Evolutionary conservation across 1,284 basidiomycete genomes (phyloP), one percentile per base, ranked within the genome.

Genomic region (Ustilago tritici): DNA sequence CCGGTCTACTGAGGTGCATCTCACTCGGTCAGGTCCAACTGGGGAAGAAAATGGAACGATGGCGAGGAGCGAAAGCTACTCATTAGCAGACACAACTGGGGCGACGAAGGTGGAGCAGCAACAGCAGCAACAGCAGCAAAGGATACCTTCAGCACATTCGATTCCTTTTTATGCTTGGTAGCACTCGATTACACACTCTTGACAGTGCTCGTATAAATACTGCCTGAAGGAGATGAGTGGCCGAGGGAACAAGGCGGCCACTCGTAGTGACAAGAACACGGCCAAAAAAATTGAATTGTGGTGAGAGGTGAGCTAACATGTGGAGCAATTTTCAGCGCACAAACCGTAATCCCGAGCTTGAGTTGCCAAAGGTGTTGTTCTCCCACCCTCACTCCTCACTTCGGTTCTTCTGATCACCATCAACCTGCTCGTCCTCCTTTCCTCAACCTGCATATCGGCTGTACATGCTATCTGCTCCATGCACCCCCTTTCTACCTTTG

Each of bases 151-250:
- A 6, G 38, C 65, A 0, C 70, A 65, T 40, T 68, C 70, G 2
- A 73, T 73, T 2, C 65, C 70, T 43, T 73, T 73, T 34, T 73
- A 68, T 46, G 70, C 70, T 55, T 73, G 70, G 70, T 73, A 73
- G 52, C n/a, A 15, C 23, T 28, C 23, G 23, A 28, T 3, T 28
- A 28, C 23, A 28, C 23, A 28, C 23, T 28, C 23, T 28, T 28
- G 23, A 28, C 23, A 28, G 23, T 28, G 23, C 23, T 28, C 23
- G 23, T 28, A 28, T 28, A 28, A 28, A 28, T 28, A 28, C 23
- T 28, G 23, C 23, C 23, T 28, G 23, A 28, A 28, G 23, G 23
- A 28, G 23, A 28, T 28, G 23, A 28, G 23, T 28, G 23, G 23
- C 23, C 23, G 23, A 28, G 23, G 12, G 11, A 14, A 19, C 19